Conservation (phyloP, 345 rosid genomes). For the Noccaea bulbosa region DNA sequence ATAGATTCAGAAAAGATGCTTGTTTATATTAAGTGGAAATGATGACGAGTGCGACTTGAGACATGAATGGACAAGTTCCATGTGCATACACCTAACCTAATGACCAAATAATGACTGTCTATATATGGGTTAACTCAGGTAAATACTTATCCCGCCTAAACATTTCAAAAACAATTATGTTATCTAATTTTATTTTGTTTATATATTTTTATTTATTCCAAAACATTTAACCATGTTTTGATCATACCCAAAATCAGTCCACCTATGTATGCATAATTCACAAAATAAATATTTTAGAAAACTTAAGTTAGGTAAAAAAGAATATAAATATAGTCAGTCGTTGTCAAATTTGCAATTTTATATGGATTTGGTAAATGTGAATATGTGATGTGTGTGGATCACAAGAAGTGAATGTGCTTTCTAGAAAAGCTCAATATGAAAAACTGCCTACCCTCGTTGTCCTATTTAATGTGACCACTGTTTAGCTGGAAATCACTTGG, state of each 20-base stretch:
- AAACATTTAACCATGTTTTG: neutral
- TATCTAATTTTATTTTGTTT: no score
- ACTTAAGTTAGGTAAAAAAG: neutral
- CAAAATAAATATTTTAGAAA: neutral
- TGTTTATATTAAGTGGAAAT: conserved; percentile 9
- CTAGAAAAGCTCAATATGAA: neutral
- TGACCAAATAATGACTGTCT: conserved; percentile 2
- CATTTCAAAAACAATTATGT: no score
- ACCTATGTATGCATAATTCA: neutral
- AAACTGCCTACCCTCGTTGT: conserved; percentile 27
- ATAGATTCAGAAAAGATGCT: conserved; percentile 6
- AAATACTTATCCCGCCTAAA: no score
- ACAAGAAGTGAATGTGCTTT: conserved; percentile 33
- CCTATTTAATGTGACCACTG: conserved; percentile 29
- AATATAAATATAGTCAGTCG: neutral
- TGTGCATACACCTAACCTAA: neutral
- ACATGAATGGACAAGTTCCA: conserved; percentile 1
- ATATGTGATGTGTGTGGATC: conserved; percentile 24
- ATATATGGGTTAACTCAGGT: no score
- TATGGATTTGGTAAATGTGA: conserved; percentile 21
- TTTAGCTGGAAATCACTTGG: conserved; percentile 39
- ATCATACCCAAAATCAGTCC: neutral
- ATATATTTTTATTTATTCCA: no score
- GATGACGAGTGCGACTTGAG: conserved; percentile 7
- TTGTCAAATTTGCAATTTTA: neutral